A percentile compares a stretch with the other conserved stretches of the same genome.
Conservation (phyloP, 257 asterid genomes). For the Leptodermis oblonga region DNA sequence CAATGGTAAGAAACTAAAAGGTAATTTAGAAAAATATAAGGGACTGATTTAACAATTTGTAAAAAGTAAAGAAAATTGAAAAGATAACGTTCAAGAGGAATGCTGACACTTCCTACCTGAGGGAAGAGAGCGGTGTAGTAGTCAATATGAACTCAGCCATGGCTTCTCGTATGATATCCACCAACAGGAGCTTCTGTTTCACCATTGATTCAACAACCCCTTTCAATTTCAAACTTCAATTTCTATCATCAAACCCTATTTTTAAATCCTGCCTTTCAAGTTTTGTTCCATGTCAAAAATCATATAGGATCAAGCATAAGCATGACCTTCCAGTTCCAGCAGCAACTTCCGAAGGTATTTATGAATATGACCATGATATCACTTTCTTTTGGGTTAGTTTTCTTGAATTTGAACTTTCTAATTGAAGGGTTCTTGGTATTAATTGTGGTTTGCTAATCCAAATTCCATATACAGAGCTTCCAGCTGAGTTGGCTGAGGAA, state of each 20-base stretch:
- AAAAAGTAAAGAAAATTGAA: background rate
- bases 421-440: background rate
- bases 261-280: slow-evolving; percentile 12
- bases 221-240: slow-evolving; percentile 2
- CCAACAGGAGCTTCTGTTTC: slow-evolving; percentile 14
- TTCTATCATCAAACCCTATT: slow-evolving; percentile 24
- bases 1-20: background rate
- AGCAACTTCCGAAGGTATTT: slow-evolving; percentile 52
- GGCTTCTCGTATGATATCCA: slow-evolving; percentile 48
- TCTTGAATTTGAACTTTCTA: background rate
- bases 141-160: slow-evolving; percentile 11
- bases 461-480: slow-evolving; percentile 44
- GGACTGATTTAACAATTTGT: background rate
- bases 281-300: slow-evolving; percentile 19
- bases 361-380: background rate
- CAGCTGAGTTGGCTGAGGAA: slow-evolving; percentile 68
- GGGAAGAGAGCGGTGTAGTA: background rate
- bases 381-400: background rate
- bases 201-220: background rate
- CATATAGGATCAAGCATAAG: slow-evolving; percentile 34
- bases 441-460: background rate
- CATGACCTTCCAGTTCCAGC: slow-evolving; percentile 26
- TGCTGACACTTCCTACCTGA: background rate
- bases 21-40: background rate
- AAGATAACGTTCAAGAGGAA: background rate